Base-by-base conservation (phyloP, 2,329 filamentous ascomycete genomes). In the Pestalotiopsis sp. region DNA sequence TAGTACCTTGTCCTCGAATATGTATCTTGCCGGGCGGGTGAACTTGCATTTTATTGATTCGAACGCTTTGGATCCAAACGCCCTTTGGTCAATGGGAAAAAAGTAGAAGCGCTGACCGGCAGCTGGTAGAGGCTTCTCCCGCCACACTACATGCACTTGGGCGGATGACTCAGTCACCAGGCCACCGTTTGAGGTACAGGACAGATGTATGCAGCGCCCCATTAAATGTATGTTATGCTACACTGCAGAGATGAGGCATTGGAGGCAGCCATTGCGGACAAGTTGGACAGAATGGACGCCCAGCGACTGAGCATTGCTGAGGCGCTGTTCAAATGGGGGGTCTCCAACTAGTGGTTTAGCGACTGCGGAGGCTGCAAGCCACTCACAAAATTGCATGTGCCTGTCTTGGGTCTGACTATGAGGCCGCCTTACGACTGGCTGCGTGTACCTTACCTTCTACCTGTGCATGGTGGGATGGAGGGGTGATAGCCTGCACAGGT, bases 311-410 rank as follows among this genome's bases (percentile, higher is more conserved):
- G 23, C 23, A 23, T 23, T 23, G 23, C 23, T 23, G 45, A n/a
- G 45, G 45, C 45, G 17, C 45, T 52, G 45, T 23, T 27, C 59
- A 41, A 62, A 62, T 39, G 31, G 38, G 59, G 25, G 58, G 5
- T 36, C 56, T n/a, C 23, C 12, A 36, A 38, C 11, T 31, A 61
- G 27, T 17, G 23, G 27, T 36, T 36, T 27, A 58, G 58, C 58
- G 58, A 61, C 27, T 61, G 58, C 58, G 27, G 23, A 61, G 58
- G 9, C 58, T 61, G 58, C 58, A 61, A n/a, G 23, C 58, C 23
- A 61, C 17, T 36, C 27, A 14, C 27, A 31, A 62, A 62, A 62
- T 62, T 62, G 59, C 59, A 62, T 62, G 59, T 62, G 59, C 27
- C 36, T 41, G 25, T 23, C 56, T 59, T 31, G 31, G 31, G 31